Conservation (phyloP, 148 eudicot genomes). For the Bassia scoparia region DNA sequence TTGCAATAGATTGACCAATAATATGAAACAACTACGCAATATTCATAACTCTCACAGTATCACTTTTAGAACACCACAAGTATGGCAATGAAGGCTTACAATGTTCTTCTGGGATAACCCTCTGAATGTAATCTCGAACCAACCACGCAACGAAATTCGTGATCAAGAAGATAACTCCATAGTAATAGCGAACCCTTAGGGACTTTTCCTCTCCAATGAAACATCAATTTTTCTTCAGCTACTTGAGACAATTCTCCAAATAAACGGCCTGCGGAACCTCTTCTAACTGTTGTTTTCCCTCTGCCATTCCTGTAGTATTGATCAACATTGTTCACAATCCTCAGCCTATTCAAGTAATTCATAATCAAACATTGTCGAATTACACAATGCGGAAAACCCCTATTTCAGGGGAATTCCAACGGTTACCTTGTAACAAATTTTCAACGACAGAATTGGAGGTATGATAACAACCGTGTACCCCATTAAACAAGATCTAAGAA, state of each 20-base stretch:
- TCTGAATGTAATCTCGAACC: constrained; percentile 77
- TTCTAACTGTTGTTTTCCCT: background rate
- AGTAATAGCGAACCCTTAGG: constrained; percentile 66
- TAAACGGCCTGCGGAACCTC: constrained; percentile 31
- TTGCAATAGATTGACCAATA: too few relatives aligned
- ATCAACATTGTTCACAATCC: background rate
- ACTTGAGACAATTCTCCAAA: constrained; percentile 28
- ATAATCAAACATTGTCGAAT: background rate
- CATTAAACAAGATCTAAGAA: background rate
- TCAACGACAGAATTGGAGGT: too few relatives aligned
- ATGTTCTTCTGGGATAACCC: constrained; percentile 46
- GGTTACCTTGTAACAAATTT: background rate
- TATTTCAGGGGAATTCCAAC: background rate
- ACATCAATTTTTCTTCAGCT: constrained; percentile 36
- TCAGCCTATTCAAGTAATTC: background rate
- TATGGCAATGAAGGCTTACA: constrained; percentile 42
- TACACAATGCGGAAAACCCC: background rate
- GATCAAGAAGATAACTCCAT: constrained; percentile 66
- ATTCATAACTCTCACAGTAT: background rate
- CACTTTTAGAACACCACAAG: background rate
- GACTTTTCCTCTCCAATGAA: constrained; percentile 43
- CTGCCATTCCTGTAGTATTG: constrained; percentile 3
- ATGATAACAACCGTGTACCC: background rate
- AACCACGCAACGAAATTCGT: constrained; percentile 77
- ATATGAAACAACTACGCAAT: background rate